phyloP scores from a whole-genome alignment of 2,329 filamentous ascomycete species.

The Fusarium pininemorale region DNA sequence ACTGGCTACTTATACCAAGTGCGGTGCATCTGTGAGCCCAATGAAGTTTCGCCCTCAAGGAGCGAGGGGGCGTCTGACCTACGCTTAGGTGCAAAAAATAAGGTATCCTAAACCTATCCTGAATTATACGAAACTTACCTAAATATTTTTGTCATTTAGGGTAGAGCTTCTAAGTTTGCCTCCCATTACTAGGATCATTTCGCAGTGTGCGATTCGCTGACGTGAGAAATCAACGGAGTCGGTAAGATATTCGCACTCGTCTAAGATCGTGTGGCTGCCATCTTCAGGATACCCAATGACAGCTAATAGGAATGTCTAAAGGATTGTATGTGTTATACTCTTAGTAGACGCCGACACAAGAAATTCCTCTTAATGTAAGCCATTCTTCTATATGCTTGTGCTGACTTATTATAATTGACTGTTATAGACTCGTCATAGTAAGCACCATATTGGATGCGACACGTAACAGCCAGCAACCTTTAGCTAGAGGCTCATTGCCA shows the following conservation, averaged over 20 bases:
- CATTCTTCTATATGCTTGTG: not conserved
- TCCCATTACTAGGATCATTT: too few relatives aligned
- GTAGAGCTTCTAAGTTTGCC: not conserved
- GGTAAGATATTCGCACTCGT: not conserved
- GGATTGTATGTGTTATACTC: not conserved
- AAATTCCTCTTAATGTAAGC: too few relatives aligned
- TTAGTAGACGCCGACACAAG: not conserved
- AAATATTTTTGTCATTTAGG: too few relatives aligned
- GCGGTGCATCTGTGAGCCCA: not conserved
- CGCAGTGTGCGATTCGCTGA: not conserved
- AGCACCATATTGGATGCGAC: not conserved
- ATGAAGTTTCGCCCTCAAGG: not conserved
- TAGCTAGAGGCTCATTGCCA: not conserved
- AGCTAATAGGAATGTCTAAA: not conserved
- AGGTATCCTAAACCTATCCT: not conserved
- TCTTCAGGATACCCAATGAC: too few relatives aligned
- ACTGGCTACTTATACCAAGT: not conserved
- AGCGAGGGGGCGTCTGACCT: not conserved
- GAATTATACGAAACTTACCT: not conserved
- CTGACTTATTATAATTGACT: not conserved
- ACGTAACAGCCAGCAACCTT: not conserved
- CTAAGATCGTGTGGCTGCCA: not conserved
- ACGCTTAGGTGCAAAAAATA: not conserved
- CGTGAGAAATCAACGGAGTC: not conserved
- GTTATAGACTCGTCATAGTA: not conserved